Percentiles rank a stretch among this genome's conserved stretches.
These are phyloP conservation scores for Hibiscus syriacus DNA, from an alignment of 345 rosid species.

Conservation along the genomic window DNA sequence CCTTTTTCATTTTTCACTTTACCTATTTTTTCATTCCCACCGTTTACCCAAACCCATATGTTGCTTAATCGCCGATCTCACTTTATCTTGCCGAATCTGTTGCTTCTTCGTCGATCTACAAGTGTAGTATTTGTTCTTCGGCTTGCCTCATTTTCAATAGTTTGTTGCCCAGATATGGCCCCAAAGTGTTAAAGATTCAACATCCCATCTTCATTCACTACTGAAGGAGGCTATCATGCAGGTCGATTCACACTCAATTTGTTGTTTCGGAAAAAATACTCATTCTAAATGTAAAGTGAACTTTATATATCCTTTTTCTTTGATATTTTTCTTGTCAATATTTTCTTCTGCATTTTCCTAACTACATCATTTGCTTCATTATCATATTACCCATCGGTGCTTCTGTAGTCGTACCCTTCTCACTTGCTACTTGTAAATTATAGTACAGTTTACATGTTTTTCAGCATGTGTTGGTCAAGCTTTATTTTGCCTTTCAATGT, in stretches of 20 bases:
- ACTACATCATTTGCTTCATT: neutral
- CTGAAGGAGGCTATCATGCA: neutral
- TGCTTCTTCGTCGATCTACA: no score
- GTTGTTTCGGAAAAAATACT: slow-evolving; percentile 10
- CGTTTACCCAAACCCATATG: no score
- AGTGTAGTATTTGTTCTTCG: neutral
- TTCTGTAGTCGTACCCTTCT: neutral
- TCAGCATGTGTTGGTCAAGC: no score
- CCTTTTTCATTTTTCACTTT: no score
- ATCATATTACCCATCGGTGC: neutral
- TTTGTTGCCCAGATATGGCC: slow-evolving; percentile 79
- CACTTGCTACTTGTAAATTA: neutral
- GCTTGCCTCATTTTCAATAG: neutral
- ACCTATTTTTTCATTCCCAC: no score
- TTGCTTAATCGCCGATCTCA: no score
- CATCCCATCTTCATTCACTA: neutral
- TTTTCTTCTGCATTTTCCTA: neutral
- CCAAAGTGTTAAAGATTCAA: slow-evolving; percentile 72
- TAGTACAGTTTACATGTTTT: neutral
- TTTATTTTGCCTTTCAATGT: no score
- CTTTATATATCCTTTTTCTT: neutral
- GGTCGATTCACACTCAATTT: slow-evolving; percentile 15
- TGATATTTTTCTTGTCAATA: neutral
- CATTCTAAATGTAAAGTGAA: neutral
- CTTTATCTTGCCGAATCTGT: no score